Evolutionary conservation across 352 stramenopile genomes (phyloP), one percentile per base, ranked within the genome.

Genomic region (Phytophthora pinifolia): DNA sequence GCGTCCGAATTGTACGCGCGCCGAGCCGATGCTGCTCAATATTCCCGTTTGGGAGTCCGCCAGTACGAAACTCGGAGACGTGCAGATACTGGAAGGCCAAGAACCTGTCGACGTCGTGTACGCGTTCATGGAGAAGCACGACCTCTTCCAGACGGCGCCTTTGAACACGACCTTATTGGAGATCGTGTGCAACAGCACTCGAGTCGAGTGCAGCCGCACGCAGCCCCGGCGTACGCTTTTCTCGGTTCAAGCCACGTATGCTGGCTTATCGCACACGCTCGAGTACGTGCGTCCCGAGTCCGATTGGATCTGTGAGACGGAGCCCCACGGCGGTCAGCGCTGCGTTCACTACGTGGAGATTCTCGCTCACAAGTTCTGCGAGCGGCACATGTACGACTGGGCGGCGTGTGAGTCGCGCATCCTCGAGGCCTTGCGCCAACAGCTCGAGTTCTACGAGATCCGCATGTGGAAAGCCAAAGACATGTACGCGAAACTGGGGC

Each of bases 91-190:
- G 34, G 83, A 91, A 52, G 83, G 75, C 22, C 83, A 93, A 59
- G 83, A 93, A 54, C 83, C 83, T 6, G 56, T 91, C 2, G 83
- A 93, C 42, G 68, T 87, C 29, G 79, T 93, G n/a, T 91, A 93
- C 49, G 75, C 83, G 14, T 93, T 93, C 45, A 73, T 93, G 48
- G 83, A 93, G 38, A 93, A 93, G 48, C 83, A 93, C 64, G 83
- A 93, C 38, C 43, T 93, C 20, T 91, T 93, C 57, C 83, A 93
- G 54, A 88, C 83, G 4, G 80, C 67, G 25, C 83, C 83, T 36
- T 62, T 93, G 47, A 93, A 93, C 69, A 88, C 76, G 38, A 78
- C 77, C 8, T 50, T 93, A 17, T 52, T 86, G 2, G 62, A 84
- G 51, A 59, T 86, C 10, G 79, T 88, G 8, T 93, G 83, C 64